Percentiles rank a stretch among this genome's conserved stretches.
These are phyloP conservation scores for Lactarius psammicola DNA, from an alignment of 768 basidiomycete genomes.

Conservation along the genomic window DNA sequence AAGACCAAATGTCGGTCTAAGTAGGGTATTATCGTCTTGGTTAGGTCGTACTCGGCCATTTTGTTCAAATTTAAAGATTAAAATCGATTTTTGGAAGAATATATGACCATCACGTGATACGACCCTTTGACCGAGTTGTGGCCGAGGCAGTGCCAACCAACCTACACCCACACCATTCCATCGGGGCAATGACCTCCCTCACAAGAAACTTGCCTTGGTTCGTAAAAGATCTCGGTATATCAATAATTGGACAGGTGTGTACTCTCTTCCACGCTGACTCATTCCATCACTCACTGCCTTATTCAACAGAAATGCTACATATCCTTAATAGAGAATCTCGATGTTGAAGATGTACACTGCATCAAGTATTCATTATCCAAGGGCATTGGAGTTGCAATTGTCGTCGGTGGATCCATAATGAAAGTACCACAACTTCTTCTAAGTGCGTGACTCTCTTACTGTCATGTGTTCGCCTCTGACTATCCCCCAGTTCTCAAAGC, in stretches of 20 bases:
- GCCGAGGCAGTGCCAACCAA: background rate
- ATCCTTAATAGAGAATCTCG: slow-evolving; percentile 82
- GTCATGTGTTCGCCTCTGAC: background rate
- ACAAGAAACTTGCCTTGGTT: slow-evolving; percentile 87
- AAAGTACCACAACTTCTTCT: slow-evolving; percentile 93
- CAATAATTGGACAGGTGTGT: slow-evolving; percentile 76
- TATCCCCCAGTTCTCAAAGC: slow-evolving; percentile 57
- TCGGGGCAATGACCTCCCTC: slow-evolving; percentile 58
- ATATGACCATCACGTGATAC: background rate
- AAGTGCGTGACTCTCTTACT: slow-evolving; percentile 49
- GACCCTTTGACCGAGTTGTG: background rate
- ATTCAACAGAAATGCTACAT: slow-evolving; percentile 78
- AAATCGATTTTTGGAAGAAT: background rate
- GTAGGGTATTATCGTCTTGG: slow-evolving; percentile 86
- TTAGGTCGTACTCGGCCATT: slow-evolving; percentile 91
- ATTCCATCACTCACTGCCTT: slow-evolving; percentile 3
- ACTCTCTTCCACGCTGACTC: background rate
- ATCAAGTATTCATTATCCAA: slow-evolving; percentile 92
- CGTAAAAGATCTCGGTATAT: slow-evolving; percentile 74
- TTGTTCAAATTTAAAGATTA: slow-evolving; percentile 25
- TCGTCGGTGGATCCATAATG: slow-evolving; percentile 90
- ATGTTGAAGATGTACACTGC: slow-evolving; percentile 75
- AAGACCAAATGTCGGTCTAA: slow-evolving; percentile 94
- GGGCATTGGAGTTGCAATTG: slow-evolving; percentile 88
- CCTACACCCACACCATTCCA: background rate